A percentile compares a stretch with the other conserved stretches of the same genome.
Evolutionary conservation across 208 protist species (phyloP).

Genomic region (Leishmania amazonensis): DNA sequence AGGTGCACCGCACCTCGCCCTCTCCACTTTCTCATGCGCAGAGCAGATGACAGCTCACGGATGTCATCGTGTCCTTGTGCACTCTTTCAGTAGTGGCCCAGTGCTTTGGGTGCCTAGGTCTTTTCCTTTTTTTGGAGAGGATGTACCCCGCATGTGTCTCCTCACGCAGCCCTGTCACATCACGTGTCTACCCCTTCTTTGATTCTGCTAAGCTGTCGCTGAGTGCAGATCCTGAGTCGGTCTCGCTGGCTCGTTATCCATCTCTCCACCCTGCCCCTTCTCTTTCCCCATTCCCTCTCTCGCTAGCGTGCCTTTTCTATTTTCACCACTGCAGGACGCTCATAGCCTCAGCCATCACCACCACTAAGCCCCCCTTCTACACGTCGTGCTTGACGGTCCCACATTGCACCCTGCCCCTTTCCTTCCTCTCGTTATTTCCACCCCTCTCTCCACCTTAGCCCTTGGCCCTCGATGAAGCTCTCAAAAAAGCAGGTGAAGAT

Average conservation of each 20-base stretch:
- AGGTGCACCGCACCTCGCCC: background rate
- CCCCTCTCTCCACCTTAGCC: background rate
- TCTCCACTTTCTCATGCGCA: background rate
- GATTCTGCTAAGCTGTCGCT: conserved; percentile 1
- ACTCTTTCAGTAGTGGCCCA: background rate
- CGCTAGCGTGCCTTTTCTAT: background rate
- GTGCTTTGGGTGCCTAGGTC: background rate
- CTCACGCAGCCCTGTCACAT: background rate
- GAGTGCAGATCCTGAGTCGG: background rate
- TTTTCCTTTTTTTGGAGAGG: background rate
- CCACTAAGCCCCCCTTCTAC: background rate
- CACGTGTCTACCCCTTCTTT: conserved; percentile 5
- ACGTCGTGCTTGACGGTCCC: background rate
- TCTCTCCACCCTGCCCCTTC: background rate
- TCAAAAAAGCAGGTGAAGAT: conserved; percentile 21
- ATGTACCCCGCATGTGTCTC: background rate
- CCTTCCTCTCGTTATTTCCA: background rate
- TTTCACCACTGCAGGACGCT: background rate
- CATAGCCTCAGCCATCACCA: background rate
- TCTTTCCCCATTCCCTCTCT: conserved; percentile 1
- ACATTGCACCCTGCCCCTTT: background rate
- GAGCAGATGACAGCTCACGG: background rate
- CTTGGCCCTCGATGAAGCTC: background rate
- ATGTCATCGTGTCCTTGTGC: background rate
- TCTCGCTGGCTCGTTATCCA: background rate